phyloP scores from a whole-genome alignment of 2,329 filamentous ascomycete genomes.

The Hortaea werneckii region DNA sequence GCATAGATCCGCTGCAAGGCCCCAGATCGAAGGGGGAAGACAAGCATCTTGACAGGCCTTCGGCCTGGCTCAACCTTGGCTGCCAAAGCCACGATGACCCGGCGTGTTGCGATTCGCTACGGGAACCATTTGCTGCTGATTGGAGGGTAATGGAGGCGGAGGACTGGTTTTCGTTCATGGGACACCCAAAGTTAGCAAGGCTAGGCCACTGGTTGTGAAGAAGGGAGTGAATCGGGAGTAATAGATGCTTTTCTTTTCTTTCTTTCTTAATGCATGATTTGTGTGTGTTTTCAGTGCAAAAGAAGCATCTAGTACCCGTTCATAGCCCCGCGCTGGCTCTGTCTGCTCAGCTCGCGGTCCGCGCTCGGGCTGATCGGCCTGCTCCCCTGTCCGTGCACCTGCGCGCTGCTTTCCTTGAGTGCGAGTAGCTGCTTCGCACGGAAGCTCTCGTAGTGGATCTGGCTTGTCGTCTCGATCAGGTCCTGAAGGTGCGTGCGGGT shows the following conservation, averaged over 20 bases:
- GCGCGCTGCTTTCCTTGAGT: slow-evolving; percentile 93
- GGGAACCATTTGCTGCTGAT: too few species aligned
- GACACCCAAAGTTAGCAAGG: too few species aligned
- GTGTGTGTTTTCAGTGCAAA: too few species aligned
- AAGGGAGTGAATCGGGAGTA: not conserved
- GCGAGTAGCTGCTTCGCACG: slow-evolving; percentile 96
- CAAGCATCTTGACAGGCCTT: too few species aligned
- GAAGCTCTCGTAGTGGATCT: slow-evolving; percentile 99
- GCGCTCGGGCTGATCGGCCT: slow-evolving; percentile 84
- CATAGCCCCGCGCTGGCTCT: slow-evolving; percentile 96
- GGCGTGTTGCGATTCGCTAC: too few species aligned
- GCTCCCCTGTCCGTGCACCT: slow-evolving; percentile 66
- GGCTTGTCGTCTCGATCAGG: slow-evolving; percentile 96
- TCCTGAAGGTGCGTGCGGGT: slow-evolving; percentile 97
- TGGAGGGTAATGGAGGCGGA: not conserved
- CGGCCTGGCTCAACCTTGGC: too few species aligned
- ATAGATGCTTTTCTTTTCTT: too few species aligned
- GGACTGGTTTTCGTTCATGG: too few species aligned
- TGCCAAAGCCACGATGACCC: too few species aligned
- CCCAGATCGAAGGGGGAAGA: too few species aligned
- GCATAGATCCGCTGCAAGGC: too few species aligned
- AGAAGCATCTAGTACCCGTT: slow-evolving; percentile 71
- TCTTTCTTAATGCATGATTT: slow-evolving; percentile 1
- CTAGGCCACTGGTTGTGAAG: too few species aligned
- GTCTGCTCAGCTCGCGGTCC: slow-evolving; percentile 90